Evolutionary conservation across 768 basidiomycete genomes (phyloP).

Genomic region (Hydnum rufescens): DNA sequence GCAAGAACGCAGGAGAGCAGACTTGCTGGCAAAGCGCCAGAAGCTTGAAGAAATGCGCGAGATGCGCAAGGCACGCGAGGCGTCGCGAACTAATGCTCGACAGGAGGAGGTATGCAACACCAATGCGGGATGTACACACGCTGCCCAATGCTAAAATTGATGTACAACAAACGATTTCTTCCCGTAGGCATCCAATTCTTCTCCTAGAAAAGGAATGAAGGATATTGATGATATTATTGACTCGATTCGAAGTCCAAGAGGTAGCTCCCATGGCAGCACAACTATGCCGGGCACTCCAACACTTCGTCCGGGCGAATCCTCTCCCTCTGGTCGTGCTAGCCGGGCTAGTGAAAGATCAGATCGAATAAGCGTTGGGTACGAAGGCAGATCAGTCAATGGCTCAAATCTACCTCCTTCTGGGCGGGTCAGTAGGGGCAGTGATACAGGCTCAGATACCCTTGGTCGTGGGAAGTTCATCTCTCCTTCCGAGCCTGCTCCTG

Average conservation of each 20-base stretch:
- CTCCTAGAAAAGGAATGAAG: constrained; percentile 25
- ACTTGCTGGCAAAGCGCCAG: constrained; percentile 77
- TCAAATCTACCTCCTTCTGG: neutral
- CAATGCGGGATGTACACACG: too few species aligned
- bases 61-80: constrained; percentile 55
- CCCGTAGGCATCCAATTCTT: too few species aligned
- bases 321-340: constrained; percentile 21
- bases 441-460: constrained; percentile 7
- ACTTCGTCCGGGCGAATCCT: constrained; percentile 24
- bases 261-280: neutral
- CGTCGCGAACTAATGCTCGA: constrained; percentile 18
- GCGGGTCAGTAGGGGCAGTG: constrained; percentile 2
- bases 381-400: constrained; percentile 5
- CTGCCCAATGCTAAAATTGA: too few species aligned
- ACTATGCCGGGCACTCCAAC: constrained; percentile 8
- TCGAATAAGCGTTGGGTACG: neutral
- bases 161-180: too few species aligned
- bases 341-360: constrained; percentile 14
- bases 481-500: neutral
- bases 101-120: too few species aligned
- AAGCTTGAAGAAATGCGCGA: constrained; percentile 73
- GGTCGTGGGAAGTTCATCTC: neutral
- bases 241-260: neutral
- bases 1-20: constrained; percentile 57
- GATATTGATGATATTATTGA: constrained; percentile 60